These are phyloP conservation scores for Tetrapisispora taiwanensis DNA, from an alignment of 805 yeast genomes.

Conservation along the genomic window DNA sequence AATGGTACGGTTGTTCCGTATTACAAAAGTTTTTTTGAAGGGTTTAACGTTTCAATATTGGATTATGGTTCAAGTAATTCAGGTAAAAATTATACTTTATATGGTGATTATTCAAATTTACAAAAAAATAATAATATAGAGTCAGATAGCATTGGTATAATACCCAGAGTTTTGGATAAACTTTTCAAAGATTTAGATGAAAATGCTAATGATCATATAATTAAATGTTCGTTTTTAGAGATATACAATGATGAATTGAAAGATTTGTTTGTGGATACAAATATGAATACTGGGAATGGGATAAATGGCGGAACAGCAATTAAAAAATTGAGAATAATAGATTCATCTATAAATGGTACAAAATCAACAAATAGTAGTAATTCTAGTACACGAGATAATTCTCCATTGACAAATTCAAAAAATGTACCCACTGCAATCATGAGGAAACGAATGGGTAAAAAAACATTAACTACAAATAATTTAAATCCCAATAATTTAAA, in stretches of 20 bases:
- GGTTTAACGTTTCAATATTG: constrained; percentile 70
- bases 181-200: constrained; percentile 42
- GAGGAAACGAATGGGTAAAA: constrained; percentile 5
- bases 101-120: constrained; percentile 43
- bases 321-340: constrained; percentile 45
- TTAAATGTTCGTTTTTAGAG: constrained; percentile 73
- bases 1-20: constrained; percentile 55
- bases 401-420: constrained; percentile 16
- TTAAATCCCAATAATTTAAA: background rate
- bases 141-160: constrained; percentile 46
- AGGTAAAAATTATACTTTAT: constrained; percentile 73
- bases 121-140: constrained; percentile 25
- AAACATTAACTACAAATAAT: background rate
- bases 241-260: constrained; percentile 76
- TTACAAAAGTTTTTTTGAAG: constrained; percentile 56
- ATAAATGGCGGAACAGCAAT: constrained; percentile 12
- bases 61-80: constrained; percentile 91
- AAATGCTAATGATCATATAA: constrained; percentile 44
- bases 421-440: constrained; percentile 5
- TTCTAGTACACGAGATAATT: constrained; percentile 43
- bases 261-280: constrained; percentile 44
- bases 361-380: constrained; percentile 21
- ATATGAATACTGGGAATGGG: background rate
- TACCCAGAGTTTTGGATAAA: constrained; percentile 46
- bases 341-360: constrained; percentile 20